A percentile compares a stretch with the other conserved stretches of the same genome.
phyloP scores from a whole-genome alignment of 208 protist species.

The Leptomonas pyrrhocoris region DNA sequence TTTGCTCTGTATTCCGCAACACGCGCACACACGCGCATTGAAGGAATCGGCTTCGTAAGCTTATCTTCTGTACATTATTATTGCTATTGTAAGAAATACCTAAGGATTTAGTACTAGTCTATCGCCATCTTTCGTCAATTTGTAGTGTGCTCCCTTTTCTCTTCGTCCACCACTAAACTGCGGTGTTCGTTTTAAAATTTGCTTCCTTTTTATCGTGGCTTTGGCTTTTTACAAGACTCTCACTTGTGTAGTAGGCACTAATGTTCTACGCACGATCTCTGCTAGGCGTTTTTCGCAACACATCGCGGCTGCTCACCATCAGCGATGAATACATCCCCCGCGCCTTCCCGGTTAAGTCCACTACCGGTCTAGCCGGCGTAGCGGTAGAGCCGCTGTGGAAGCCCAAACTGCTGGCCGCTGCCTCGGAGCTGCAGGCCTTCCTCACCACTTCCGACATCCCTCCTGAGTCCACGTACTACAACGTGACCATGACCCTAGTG shows the following conservation, averaged over 20 bases:
- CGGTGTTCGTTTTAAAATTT: too few relatives aligned
- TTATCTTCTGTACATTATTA: background rate
- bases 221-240: background rate
- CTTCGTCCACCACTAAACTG: too few relatives aligned
- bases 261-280: slow-evolving; percentile 31
- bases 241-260: background rate
- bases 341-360: slow-evolving; percentile 91
- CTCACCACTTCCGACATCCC: slow-evolving; percentile 87
- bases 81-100: background rate
- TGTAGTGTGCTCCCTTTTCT: background rate
- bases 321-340: slow-evolving; percentile 93
- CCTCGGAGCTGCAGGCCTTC: slow-evolving; percentile 85
- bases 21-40: background rate
- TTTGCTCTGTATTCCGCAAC: background rate
- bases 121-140: background rate
- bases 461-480: slow-evolving; percentile 91
- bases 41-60: background rate
- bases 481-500: slow-evolving; percentile 90
- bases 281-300: slow-evolving; percentile 57
- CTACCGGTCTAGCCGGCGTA: slow-evolving; percentile 87
- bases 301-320: slow-evolving; percentile 58
- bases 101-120: background rate
- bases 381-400: slow-evolving; percentile 92
- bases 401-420: slow-evolving; percentile 87
- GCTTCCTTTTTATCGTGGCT: background rate